Conservation (phyloP, 2,329 filamentous ascomycete species). For the Colletotrichum sp. region DNA sequence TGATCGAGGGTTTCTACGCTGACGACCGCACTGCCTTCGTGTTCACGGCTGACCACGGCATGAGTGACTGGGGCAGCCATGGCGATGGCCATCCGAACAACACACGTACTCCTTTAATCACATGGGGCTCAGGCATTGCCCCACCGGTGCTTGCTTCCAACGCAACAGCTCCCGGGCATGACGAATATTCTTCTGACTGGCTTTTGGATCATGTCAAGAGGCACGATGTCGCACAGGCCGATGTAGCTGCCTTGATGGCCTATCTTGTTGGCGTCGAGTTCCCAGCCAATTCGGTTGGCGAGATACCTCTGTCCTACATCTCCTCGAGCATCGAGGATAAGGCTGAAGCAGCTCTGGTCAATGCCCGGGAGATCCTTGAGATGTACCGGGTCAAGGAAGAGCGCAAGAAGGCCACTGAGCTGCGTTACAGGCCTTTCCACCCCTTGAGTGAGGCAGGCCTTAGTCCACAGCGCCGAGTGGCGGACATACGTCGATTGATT, state of each 20-base stretch:
- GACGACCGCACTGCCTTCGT: conserved; percentile 90
- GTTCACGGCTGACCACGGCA: conserved; percentile 97
- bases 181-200: conserved; percentile 93
- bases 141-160: conserved; percentile 65
- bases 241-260: conserved; percentile 94
- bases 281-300: conserved; percentile 94
- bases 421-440: conserved; percentile 79
- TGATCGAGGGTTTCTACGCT: conserved; percentile 85
- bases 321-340: conserved; percentile 76
- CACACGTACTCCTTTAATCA: conserved; percentile 89
- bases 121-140: conserved; percentile 91
- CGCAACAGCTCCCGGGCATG: conserved; percentile 75
- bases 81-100: conserved; percentile 98
- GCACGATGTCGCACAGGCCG: conserved; percentile 92
- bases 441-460: conserved; percentile 68
- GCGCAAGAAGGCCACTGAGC: conserved; percentile 74
- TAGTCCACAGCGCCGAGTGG: conserved; percentile 69
- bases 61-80: conserved; percentile 99
- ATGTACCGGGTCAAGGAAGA: conserved; percentile 96
- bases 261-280: conserved; percentile 88
- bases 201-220: conserved; percentile 77
- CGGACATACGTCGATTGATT: conserved; percentile 72
- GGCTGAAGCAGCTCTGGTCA: conserved; percentile 81
- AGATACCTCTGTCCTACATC: conserved; percentile 84
- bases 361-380: conserved; percentile 86